A percentile compares a stretch with the other conserved stretches of the same genome.
Evolutionary conservation across 2,329 filamentous ascomycete genomes (phyloP).

Genomic region (Fusarium neocosmosporiellum): DNA sequence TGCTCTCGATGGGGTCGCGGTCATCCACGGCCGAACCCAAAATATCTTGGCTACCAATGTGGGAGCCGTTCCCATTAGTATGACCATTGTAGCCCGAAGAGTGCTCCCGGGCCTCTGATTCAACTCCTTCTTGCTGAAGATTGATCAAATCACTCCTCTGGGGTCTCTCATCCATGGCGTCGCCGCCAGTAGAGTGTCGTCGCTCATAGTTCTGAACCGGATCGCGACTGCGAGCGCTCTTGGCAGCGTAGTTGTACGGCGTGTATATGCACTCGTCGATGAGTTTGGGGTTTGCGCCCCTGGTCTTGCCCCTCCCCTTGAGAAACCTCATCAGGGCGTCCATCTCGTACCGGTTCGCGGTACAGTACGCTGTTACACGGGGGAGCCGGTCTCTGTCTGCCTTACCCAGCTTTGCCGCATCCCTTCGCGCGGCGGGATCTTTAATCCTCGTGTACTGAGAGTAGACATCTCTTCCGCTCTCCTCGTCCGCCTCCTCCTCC

Average conservation of each 20-base stretch:
- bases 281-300: conserved; percentile 86
- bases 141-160: conserved; percentile 73
- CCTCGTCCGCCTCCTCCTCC: conserved; percentile 83
- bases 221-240: conserved; percentile 48
- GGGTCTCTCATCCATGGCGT: conserved; percentile 55
- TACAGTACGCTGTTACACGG: conserved; percentile 96
- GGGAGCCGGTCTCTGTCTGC: conserved; percentile 89
- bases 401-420: conserved; percentile 92
- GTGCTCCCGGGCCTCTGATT: conserved; percentile 46
- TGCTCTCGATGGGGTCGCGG: conserved; percentile 55
- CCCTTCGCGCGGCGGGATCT: conserved; percentile 90
- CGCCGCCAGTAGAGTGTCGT: conserved; percentile 80
- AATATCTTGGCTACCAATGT: conserved; percentile 47
- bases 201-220: conserved; percentile 67
- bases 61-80: conserved; percentile 40
- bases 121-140: conserved; percentile 57
- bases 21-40: conserved; percentile 50
- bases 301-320: conserved; percentile 82
- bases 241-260: conserved; percentile 80
- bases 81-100: conserved; percentile 39
- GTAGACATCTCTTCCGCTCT: conserved; percentile 95
- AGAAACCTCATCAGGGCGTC: conserved; percentile 91
- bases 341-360: conserved; percentile 90
- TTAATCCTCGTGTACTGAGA: conserved; percentile 98
- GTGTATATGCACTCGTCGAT: conserved; percentile 99